Evolutionary conservation across 768 basidiomycete species (phyloP).

Genomic region (Rhizopogon roseolus): DNA sequence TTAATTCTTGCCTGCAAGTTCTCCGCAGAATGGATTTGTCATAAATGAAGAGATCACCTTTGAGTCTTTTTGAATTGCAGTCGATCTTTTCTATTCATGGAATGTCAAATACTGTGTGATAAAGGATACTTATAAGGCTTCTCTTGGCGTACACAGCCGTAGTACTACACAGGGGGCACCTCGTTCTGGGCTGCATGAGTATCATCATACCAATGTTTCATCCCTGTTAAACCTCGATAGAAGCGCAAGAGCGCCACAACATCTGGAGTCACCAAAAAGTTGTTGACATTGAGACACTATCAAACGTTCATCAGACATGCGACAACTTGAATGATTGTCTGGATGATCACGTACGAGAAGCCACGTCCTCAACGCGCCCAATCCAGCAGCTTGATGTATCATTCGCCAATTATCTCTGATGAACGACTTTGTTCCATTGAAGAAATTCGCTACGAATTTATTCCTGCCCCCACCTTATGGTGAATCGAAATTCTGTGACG

Average conservation of each 20-base stretch:
- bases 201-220: conserved; percentile 36
- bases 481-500: background rate
- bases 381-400: conserved; percentile 68
- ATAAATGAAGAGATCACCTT: no score
- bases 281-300: conserved; percentile 52
- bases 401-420: conserved; percentile 57
- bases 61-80: background rate
- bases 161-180: background rate
- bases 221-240: conserved; percentile 52
- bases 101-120: no score
- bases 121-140: no score
- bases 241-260: conserved; percentile 45
- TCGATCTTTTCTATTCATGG: no score
- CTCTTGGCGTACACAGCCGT: background rate
- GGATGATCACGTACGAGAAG: conserved; percentile 41
- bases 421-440: conserved; percentile 48
- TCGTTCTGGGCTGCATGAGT: background rate
- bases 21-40: background rate
- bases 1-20: background rate
- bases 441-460: conserved; percentile 51
- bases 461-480: conserved; percentile 30
- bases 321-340: background rate
- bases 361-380: conserved; percentile 58
- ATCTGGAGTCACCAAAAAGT: conserved; percentile 46
- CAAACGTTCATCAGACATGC: background rate